Evolutionary conservation across 805 yeast genomes (phyloP), one percentile per base, ranked within the genome.

Genomic region (Metschnikowia peoriensis): DNA sequence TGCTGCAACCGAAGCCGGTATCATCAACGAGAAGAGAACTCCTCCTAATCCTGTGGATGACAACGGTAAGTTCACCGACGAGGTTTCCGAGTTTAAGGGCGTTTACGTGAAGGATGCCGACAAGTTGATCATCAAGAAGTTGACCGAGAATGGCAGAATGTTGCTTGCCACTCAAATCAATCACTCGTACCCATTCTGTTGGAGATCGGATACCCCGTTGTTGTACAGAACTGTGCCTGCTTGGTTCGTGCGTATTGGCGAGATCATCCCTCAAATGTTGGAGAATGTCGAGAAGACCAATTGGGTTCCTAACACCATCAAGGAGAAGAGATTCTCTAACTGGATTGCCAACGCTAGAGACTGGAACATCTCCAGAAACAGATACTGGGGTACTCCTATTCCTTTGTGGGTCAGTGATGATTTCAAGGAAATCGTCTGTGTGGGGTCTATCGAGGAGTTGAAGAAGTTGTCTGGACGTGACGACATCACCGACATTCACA

Each of bases 331-430:
- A 73, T 94, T 94, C 67, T 83, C 96, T 47, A 93, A 93, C 78
- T 94, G 99, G 99, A 88, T 94, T 70, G 90, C 94, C 62, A 93
- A 92, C 66, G 99, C 99, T 47, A 89, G 99, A 73, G 99, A 94
- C 74, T 94, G 99, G 99, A 94, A 94, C 69, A 82, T 94, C 58
- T 91, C 97, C 28, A 88, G 99, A 82, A 93, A 93, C 79, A 83
- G 99, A 75, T 94, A 94, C 75, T 94, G 99, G 99, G 99, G 99
- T 78, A 94, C 98, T 32, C 99, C 99, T 55, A 85, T 94, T 63
- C 99, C 99, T 57, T 76, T 94, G 67, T 94, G 99, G 99, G 97
- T 84, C 49, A 84, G 92, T 61, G 98, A 92, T 16, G 99, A 94
- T 70, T 83, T 79, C 61, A 87, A 89, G 73, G 99, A 94, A 76